Conservation (phyloP, 768 basidiomycete genomes). For the Filobasidium wieringae region DNA sequence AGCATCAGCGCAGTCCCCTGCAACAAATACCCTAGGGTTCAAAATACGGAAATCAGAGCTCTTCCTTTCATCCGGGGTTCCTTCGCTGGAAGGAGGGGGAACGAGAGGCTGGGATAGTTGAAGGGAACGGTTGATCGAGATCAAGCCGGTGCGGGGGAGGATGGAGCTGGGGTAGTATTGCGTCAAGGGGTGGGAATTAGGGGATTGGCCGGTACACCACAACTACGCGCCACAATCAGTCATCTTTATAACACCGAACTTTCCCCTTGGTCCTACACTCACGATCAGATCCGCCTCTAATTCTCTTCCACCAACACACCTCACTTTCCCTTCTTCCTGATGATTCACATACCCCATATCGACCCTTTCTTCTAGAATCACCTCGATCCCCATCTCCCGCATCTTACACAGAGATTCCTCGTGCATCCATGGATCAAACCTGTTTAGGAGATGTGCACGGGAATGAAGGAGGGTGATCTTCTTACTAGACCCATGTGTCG, state of each 20-base stretch:
- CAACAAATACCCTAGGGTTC: conserved; percentile 28
- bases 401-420: conserved; percentile 23
- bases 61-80: not conserved
- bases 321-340: conserved; percentile 14
- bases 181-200: conserved; percentile 28
- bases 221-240: conserved; percentile 13
- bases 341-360: conserved; percentile 1
- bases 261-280: not conserved
- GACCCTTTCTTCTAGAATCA: conserved; percentile 31
- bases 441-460: conserved; percentile 32
- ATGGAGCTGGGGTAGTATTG: conserved; percentile 26
- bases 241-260: not conserved
- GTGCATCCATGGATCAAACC: conserved; percentile 37
- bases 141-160: conserved; percentile 20
- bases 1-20: conserved; percentile 37
- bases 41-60: not conserved
- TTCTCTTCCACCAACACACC: conserved; percentile 29
- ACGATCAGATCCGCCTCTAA: conserved; percentile 33
- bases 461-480: conserved; percentile 40
- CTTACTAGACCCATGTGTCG: conserved; percentile 29
- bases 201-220: conserved; percentile 38
- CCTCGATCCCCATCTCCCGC: conserved; percentile 24
- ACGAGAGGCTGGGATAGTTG: conserved; percentile 1
- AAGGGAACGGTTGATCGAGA: conserved; percentile 20
- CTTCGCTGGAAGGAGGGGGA: not conserved